Base-by-base conservation (phyloP, 2,329 filamentous ascomycete genomes). In the Diaporthe sp. region DNA sequence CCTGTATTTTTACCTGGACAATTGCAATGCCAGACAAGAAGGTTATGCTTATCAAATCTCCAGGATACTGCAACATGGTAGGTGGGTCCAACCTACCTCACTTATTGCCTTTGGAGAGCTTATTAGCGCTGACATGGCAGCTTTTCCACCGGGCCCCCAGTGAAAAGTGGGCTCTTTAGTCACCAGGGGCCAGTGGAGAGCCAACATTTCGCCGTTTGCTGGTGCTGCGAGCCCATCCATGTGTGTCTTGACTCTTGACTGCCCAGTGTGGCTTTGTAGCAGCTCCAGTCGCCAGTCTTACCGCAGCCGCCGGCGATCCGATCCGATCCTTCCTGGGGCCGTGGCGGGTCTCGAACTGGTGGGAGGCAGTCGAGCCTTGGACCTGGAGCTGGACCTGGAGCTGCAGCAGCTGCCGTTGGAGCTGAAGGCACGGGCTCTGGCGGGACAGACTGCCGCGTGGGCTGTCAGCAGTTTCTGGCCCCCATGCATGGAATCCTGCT, bases 311-410 rank as follows among this genome's bases (percentile, higher is more conserved):
- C 65, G 46, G 65, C 25, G 57, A 59, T 39, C 34, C 39, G 61
- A 65, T 42, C 49, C 46, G 49, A 69, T 37, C 49, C 49, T 39
- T 53, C 31, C 31, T 55, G 65, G 65, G 65, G 34, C 34, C n/a
- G 49, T 19, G 46, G 65, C n/a, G 65, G 49, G 49, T 68, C 65
- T 68, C 65, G 65, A 68, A 68, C 65, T 28, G 65, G 65, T 68
- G 65, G 65, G 65, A 67, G 44, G 31, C 34, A 19, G n/a, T 42
- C 37, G 37, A n/a, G 22, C 57, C 8, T 28, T 15, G 51, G 25
- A 31, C 25, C 59, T 28, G 42, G 25, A 46, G 9, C 6, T 62
- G 59, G n/a, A 31, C 9, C 61, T 46, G 39, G 12, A 7, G 9
- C 10, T 28, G n/a, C 10, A 17, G 44, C 31, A 31, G 31, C 31